phyloP scores from a whole-genome alignment of 805 yeast genomes.

The Nakazawaea peltata region DNA sequence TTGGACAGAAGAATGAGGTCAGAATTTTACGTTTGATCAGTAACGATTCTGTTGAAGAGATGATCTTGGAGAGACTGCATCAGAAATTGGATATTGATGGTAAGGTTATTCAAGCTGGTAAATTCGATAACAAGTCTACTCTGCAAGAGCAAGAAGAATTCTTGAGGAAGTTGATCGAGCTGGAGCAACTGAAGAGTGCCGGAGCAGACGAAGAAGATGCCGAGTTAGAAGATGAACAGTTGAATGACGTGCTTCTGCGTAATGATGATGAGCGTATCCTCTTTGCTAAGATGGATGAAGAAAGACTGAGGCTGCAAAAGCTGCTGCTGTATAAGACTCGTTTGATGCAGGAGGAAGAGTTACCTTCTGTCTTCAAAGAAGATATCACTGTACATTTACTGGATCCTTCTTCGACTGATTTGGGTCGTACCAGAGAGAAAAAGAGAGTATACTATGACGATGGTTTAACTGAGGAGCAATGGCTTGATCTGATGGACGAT shows the following conservation, averaged over 20 bases:
- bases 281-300: conserved; percentile 54
- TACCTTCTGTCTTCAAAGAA: conserved; percentile 70
- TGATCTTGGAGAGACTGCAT: conserved; percentile 73
- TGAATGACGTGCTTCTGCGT: conserved; percentile 67
- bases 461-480: conserved; percentile 67
- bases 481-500: conserved; percentile 72
- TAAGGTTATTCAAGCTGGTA: conserved; percentile 87
- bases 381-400: conserved; percentile 41
- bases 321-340: conserved; percentile 32
- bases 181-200: conserved; percentile 43
- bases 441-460: conserved; percentile 57
- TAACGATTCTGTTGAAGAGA: conserved; percentile 78
- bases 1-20: conserved; percentile 85
- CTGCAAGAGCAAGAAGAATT: conserved; percentile 83
- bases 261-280: conserved; percentile 49
- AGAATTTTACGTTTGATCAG: conserved; percentile 74
- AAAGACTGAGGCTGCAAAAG: conserved; percentile 34
- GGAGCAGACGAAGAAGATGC: conserved; percentile 43
- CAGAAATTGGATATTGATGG: conserved; percentile 83
- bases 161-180: conserved; percentile 62
- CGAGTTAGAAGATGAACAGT: conserved; percentile 58
- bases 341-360: conserved; percentile 59
- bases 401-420: conserved; percentile 31
- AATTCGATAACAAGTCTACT: conserved; percentile 78
- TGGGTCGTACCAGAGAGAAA: conserved; percentile 59